Evolutionary conservation across 2,329 filamentous ascomycete species (phyloP), one percentile per base, ranked within the genome.

Genomic region (Penicillium sp.): DNA sequence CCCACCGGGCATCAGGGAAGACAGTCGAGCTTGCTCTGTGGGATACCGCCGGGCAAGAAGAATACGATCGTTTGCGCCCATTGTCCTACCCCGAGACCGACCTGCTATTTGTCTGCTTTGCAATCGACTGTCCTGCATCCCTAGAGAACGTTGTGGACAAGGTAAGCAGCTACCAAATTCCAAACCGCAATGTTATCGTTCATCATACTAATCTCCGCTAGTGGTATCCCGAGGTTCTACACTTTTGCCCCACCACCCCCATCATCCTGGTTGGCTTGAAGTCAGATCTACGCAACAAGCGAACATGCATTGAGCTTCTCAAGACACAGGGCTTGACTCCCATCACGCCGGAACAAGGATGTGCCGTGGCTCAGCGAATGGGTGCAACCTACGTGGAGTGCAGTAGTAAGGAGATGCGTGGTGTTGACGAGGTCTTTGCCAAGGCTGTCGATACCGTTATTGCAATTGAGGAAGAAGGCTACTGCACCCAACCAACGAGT

Each of bases 201-300:
- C 25, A 33, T 53, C 22, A 38, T 28, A 28, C 14, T 40, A 19
- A 38, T 22, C 7, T 28, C 40, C 26, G 30, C n/a, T 55, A 98
- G 95, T 99, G 95, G 95, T 99, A 97, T 74, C 95, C 95, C 62
- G 95, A 99, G 83, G 95, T 99, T 71, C 87, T 98, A 58, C 95
- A 99, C 80, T 99, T 99, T 83, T 98, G 95, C 80, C 95, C 95
- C 16, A 97, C 95, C 72, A 98, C 94, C 1, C 95, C 95, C 26
- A 89, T 99, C 66, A 90, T 99, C 75, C 91, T 99, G 58, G 91
- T 97, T 68, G 95, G 94, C 61, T 88, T 99, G 73, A 99, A 99
- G 80, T 97, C 94, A 26, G 95, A 99, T 79, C 88, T 99, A 62
- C 93, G 95, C 71, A 87, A 89, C 81, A 98, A 98, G 84, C 90